Evolutionary conservation across 331 rosid genomes (phyloP).

Genomic region (Erythrophleum ivorense): DNA sequence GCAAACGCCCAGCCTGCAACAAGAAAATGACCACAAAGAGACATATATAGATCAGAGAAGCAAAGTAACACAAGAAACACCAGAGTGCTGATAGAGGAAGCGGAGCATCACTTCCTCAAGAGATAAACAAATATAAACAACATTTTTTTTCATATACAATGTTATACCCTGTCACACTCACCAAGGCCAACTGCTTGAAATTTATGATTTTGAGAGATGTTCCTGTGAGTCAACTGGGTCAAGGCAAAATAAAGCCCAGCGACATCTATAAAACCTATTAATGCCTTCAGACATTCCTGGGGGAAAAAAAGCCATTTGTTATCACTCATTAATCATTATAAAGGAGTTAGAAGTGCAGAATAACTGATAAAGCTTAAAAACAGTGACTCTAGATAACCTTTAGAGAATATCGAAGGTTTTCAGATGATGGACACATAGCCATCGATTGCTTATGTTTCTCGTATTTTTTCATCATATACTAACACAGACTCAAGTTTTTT

Average conservation of each 20-base stretch:
- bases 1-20: conserved; percentile 85
- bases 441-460: not conserved
- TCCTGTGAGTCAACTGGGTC: conserved; percentile 98
- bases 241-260: conserved; percentile 87
- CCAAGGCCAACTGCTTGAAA: conserved; percentile 87
- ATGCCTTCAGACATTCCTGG: conserved; percentile 55
- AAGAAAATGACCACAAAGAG: conserved; percentile 36
- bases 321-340: conserved; percentile 21
- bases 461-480: not conserved
- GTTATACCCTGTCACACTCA: conserved; percentile 35
- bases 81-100: conserved; percentile 11
- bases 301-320: conserved; percentile 11
- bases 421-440: not conserved
- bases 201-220: conserved; percentile 95
- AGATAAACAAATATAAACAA: conserved; percentile 20
- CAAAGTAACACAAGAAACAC: conserved; percentile 35
- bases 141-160: not conserved
- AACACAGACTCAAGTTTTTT: not conserved
- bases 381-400: conserved; percentile 5
- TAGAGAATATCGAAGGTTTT: conserved; percentile 9
- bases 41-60: conserved; percentile 30
- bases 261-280: conserved; percentile 46
- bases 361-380: conserved; percentile 18
- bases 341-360: not conserved
- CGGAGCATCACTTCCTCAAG: conserved; percentile 9